Evolutionary conservation across 2,329 filamentous ascomycete genomes (phyloP).

Genomic region (Tolypocladium cylindrosporum): DNA sequence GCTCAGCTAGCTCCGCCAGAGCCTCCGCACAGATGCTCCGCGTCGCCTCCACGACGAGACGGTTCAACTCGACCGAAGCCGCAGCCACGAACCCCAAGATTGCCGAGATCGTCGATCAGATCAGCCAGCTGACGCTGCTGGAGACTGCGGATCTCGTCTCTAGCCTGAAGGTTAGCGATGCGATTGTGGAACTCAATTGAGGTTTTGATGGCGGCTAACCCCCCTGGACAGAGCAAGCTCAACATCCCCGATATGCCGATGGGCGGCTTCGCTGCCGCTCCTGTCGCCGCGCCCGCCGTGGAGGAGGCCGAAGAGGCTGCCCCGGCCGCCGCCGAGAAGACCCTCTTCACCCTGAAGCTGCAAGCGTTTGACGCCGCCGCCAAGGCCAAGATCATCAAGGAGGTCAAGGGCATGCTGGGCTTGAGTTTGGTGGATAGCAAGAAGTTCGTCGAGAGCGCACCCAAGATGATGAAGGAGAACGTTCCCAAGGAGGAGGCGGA

Average conservation of each 20-base stretch:
- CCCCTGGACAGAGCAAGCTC: constrained; percentile 58
- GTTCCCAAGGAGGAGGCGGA: constrained; percentile 98
- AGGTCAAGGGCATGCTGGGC: constrained; percentile 93
- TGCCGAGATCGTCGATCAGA: constrained; percentile 89
- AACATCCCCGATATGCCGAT: constrained; percentile 98
- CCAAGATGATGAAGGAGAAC: constrained; percentile 98
- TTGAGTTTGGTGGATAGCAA: constrained; percentile 97
- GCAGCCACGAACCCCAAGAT: constrained; percentile 77
- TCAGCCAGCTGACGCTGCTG: constrained; percentile 92
- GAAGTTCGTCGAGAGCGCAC: constrained; percentile 98
- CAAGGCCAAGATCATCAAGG: constrained; percentile 99
- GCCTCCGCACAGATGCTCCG: constrained; percentile 37
- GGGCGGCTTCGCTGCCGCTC: constrained; percentile 73
- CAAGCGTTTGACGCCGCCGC: constrained; percentile 75
- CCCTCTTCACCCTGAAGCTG: constrained; percentile 93
- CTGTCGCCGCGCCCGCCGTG: constrained; percentile 52
- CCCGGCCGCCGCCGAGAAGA: constrained; percentile 86
- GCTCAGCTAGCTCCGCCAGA: constrained; percentile 35
- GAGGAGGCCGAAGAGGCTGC: constrained; percentile 85
- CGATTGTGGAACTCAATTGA: constrained; percentile 6
- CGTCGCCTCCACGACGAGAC: constrained; percentile 44
- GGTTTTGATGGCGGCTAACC: not conserved
- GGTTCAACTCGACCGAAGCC: constrained; percentile 83
- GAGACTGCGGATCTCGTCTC: constrained; percentile 96
- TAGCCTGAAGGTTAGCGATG: constrained; percentile 69